phyloP scores from a whole-genome alignment of 306 rosid genomes.

The Cucumis hystrix region DNA sequence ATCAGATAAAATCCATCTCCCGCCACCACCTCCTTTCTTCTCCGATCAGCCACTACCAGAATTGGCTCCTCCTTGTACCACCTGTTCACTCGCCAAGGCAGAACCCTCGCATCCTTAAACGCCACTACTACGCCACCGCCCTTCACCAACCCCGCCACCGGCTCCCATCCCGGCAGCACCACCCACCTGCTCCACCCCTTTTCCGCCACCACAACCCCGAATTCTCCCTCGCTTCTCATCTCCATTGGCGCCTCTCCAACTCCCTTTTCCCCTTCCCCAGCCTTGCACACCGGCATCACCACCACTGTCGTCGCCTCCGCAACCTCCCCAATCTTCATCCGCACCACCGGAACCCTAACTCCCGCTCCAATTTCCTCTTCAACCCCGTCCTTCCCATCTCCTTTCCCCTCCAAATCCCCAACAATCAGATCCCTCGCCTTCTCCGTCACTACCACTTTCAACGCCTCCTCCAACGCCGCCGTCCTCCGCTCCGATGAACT shows the following conservation, averaged over 20 bases:
- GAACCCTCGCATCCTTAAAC: conserved; percentile 54
- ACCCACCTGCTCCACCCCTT: conserved; percentile 89
- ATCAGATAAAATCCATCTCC: conserved; percentile 66
- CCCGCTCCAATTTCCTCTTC: neutral
- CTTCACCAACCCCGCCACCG: conserved; percentile 25
- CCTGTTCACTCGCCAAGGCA: conserved; percentile 75
- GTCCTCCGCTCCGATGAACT: conserved; percentile 32
- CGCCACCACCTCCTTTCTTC: conserved; percentile 27
- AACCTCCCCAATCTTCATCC: conserved; percentile 73
- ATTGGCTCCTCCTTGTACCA: conserved; percentile 76
- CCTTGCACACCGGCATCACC: conserved; percentile 56
- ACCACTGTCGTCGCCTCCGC: conserved; percentile 58
- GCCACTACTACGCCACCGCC: conserved; percentile 57
- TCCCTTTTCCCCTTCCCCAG: conserved; percentile 32
- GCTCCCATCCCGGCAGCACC: conserved; percentile 66
- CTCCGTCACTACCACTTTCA: conserved; percentile 37
- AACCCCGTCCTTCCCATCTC: neutral
- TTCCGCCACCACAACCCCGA: conserved; percentile 66
- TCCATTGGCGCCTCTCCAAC: conserved; percentile 59
- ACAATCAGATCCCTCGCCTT: conserved; percentile 25
- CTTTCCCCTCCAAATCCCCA: conserved; percentile 19
- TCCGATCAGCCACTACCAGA: conserved; percentile 65
- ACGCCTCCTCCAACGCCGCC: conserved; percentile 35
- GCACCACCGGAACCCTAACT: conserved; percentile 60
- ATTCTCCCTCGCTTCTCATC: conserved; percentile 40